These are phyloP conservation scores for Recurvomyces mirabilis DNA, from an alignment of 495 filamentous ascomycete genomes.

Conservation along the genomic window DNA sequence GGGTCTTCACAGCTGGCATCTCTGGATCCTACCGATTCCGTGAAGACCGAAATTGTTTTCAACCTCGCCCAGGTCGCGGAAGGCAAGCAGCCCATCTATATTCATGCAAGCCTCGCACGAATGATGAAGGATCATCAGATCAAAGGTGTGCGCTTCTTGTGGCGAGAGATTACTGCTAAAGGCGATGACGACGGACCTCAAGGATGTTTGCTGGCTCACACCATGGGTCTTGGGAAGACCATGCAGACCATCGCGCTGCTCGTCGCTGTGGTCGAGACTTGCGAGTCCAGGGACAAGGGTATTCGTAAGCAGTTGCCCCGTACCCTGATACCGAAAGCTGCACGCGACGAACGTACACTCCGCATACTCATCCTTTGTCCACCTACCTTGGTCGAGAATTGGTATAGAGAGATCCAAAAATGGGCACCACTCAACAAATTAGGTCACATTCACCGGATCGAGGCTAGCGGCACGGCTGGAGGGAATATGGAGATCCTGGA, in stretches of 20 bases:
- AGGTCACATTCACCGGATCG: constrained; percentile 22
- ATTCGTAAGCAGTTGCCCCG: constrained; percentile 56
- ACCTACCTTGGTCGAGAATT: constrained; percentile 64
- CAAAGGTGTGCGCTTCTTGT: constrained; percentile 75
- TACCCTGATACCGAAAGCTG: constrained; percentile 34
- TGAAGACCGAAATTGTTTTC: constrained; percentile 47
- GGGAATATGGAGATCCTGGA: constrained; percentile 26
- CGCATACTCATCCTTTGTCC: constrained; percentile 69
- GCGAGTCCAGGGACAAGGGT: constrained; percentile 42
- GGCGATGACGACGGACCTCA: constrained; percentile 35
- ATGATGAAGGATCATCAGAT: constrained; percentile 51
- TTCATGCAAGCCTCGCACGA: constrained; percentile 38
- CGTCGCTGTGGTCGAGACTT: constrained; percentile 56
- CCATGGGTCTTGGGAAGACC: constrained; percentile 91
- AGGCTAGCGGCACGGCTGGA: constrained; percentile 14
- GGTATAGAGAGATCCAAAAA: constrained; percentile 61
- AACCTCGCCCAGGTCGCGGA: constrained; percentile 54
- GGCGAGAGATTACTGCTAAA: constrained; percentile 63
- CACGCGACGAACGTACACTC: constrained; percentile 29
- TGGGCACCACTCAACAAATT: constrained; percentile 50
- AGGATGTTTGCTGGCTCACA: constrained; percentile 80
- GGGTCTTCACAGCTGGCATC: constrained; percentile 3
- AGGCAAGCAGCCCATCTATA: constrained; percentile 41
- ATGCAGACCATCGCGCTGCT: constrained; percentile 80
- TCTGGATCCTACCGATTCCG: constrained; percentile 6